These are phyloP conservation scores for Geosiphon pyriformis DNA, from an alignment of 192 early-diverging fungal genomes.

Conservation along the genomic window DNA sequence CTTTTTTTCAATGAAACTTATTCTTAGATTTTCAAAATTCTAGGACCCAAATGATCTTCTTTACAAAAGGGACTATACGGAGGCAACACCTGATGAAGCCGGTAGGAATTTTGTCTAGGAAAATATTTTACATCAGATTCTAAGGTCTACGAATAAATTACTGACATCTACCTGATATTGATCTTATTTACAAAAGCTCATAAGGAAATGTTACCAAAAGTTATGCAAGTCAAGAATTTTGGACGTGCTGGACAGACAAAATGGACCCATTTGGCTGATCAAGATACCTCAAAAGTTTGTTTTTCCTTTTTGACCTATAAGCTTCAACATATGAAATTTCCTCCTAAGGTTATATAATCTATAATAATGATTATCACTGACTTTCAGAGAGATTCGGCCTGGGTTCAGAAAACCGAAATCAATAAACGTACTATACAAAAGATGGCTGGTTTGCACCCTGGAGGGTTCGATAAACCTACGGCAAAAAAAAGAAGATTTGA, in stretches of 20 bases:
- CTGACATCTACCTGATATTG: too few species aligned
- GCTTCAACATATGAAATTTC: neutral
- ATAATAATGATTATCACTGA: neutral
- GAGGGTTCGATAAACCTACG: conserved; percentile 21
- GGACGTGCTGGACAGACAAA: conserved; percentile 80
- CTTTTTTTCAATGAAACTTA: neutral
- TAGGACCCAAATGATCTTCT: conserved; percentile 50
- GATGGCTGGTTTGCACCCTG: conserved; percentile 14
- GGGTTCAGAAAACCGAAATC: conserved; percentile 11
- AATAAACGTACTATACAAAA: conserved; percentile 9
- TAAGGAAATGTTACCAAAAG: conserved; percentile 69
- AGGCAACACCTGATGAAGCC: conserved; percentile 66
- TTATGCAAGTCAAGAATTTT: conserved; percentile 93
- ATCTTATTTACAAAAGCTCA: too few species aligned
- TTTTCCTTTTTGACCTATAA: neutral
- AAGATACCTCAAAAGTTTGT: conserved; percentile 64
- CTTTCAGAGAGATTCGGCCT: conserved; percentile 11
- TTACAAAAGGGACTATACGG: conserved; percentile 59
- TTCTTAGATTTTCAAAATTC: conserved; percentile 26
- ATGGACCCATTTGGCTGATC: conserved; percentile 77
- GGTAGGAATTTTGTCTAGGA: conserved; percentile 13
- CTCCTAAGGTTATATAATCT: neutral
- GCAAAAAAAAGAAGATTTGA: conserved; percentile 15
- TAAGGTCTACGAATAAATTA: too few species aligned
- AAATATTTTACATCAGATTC: too few species aligned